Conservation (phyloP, 495 filamentous ascomycete species). For the Evernia prunastri region DNA sequence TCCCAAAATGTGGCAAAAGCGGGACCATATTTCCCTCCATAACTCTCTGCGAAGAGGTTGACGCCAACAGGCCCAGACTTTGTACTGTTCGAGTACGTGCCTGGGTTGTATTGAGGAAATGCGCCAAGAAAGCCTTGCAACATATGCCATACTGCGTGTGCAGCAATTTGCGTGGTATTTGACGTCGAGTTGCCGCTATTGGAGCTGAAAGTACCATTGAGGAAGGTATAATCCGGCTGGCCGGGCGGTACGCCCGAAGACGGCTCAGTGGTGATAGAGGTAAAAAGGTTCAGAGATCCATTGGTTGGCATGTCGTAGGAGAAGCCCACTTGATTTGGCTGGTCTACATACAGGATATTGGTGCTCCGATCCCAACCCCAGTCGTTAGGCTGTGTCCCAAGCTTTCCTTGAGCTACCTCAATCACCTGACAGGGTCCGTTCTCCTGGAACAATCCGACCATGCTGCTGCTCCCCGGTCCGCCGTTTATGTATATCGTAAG, state of each 20-base stretch:
- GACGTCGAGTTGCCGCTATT: conserved; percentile 45
- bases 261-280: conserved; percentile 22
- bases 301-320: conserved; percentile 45
- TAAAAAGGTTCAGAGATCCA: conserved; percentile 33
- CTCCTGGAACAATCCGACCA: conserved; percentile 59
- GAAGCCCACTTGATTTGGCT: conserved; percentile 54
- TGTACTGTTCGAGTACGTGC: conserved; percentile 38
- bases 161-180: conserved; percentile 61
- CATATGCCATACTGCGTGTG: conserved; percentile 61
- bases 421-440: conserved; percentile 58
- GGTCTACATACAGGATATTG: conserved; percentile 58
- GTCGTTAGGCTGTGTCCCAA: conserved; percentile 24
- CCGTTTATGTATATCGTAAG: conserved; percentile 55
- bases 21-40: conserved; percentile 44
- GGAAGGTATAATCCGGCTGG: conserved; percentile 38
- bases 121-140: conserved; percentile 57
- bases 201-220: conserved; percentile 62
- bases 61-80: conserved; percentile 34
- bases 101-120: conserved; percentile 61
- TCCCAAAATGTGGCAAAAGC: conserved; percentile 40
- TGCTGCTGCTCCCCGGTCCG: conserved; percentile 51
- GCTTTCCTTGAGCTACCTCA: conserved; percentile 51
- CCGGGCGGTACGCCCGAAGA: conserved; percentile 22
- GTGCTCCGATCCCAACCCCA: conserved; percentile 30
- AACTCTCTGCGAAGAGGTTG: conserved; percentile 43